These are phyloP conservation scores for Penicillium sp. DNA, from an alignment of 2,329 filamentous ascomycete genomes.

Conservation along the genomic window DNA sequence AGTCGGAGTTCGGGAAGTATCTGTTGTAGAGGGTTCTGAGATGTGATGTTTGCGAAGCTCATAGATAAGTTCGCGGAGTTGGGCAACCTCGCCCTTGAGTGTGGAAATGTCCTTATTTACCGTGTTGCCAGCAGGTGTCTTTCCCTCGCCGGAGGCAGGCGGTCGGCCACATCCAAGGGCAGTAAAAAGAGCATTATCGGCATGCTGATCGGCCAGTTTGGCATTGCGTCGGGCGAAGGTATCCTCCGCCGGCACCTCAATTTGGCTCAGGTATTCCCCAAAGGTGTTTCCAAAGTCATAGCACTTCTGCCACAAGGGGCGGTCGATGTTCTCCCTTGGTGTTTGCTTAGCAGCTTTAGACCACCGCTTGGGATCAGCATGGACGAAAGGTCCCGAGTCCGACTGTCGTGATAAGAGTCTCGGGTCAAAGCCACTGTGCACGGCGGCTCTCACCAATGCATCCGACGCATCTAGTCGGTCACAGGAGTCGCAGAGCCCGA, in stretches of 20 bases:
- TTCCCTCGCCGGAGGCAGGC: neutral
- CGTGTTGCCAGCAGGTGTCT: constrained; percentile 1
- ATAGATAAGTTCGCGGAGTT: constrained; percentile 31
- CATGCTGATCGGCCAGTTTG: constrained; percentile 24
- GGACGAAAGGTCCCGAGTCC: constrained; percentile 26
- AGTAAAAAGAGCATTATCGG: constrained; percentile 24
- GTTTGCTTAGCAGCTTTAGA: constrained; percentile 21
- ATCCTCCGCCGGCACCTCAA: constrained; percentile 16
- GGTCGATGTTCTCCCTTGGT: constrained; percentile 15
- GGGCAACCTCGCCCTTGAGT: constrained; percentile 30
- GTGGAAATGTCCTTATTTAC: constrained; percentile 25
- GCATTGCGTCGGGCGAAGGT: constrained; percentile 16
- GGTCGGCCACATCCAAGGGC: constrained; percentile 15
- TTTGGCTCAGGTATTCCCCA: constrained; percentile 26
- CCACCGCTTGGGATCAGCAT: constrained; percentile 31
- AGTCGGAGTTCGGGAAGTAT: constrained; percentile 2
- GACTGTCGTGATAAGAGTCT: constrained; percentile 23
- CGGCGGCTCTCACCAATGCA: constrained; percentile 35
- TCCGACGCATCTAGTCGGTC: constrained; percentile 28
- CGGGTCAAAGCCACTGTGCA: constrained; percentile 37
- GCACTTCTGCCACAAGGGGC: constrained; percentile 32
- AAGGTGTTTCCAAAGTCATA: constrained; percentile 33
- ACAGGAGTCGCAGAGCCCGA: constrained; percentile 39
- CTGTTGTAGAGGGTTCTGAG: constrained; percentile 8
- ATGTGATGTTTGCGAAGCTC: constrained; percentile 24